Evolutionary conservation across 1,139 yeast species (phyloP), one percentile per base, ranked within the genome.

Genomic region (Protomyces macrosporus): DNA sequence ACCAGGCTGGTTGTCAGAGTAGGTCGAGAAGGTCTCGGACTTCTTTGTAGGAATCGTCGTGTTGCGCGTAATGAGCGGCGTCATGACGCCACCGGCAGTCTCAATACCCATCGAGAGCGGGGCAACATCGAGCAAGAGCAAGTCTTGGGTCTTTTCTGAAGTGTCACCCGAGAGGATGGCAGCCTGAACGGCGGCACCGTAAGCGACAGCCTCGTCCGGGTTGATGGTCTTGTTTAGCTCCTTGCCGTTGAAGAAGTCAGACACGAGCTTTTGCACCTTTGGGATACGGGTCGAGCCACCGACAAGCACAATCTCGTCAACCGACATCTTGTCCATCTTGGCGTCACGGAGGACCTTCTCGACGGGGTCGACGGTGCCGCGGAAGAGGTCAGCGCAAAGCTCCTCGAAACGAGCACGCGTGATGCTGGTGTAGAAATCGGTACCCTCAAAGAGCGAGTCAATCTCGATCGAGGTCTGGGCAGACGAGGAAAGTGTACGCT

Each of bases 211-310:
- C 84, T 89, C 96, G 84, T 89, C 97, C 75, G 98, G 98, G 96
- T 91, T 91, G 80, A 91, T 91, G 72, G 97, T 87, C 82, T 87
- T 87, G 82, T 88, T 90, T 77, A 88, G 88, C 84, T 88, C 90
- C 85, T 93, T 91, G 81, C 98, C 98, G 78, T 91, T 93, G 81
- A 93, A 91, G 91, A 85, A 91, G 82, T 93, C 98, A 72, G 96
- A 89, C 73, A 91, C 90, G 77, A 91, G 85, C 82, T 91, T 90
- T 84, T 93, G 98, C 77, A 91, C 88, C 85, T 90, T 90, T 84
- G 98, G 98, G 83, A 91, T 91, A 88, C 98, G 91, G 80, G 98
- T 91, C 72, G 98, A 91, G 85, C 98, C 98, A 87, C 98, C 98
- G 74, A 91, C 98, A 73, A 91, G 84, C 77, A 91, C 98, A 78